Conservation (phyloP, 352 stramenopile species). For the Pythium sukuiense region DNA sequence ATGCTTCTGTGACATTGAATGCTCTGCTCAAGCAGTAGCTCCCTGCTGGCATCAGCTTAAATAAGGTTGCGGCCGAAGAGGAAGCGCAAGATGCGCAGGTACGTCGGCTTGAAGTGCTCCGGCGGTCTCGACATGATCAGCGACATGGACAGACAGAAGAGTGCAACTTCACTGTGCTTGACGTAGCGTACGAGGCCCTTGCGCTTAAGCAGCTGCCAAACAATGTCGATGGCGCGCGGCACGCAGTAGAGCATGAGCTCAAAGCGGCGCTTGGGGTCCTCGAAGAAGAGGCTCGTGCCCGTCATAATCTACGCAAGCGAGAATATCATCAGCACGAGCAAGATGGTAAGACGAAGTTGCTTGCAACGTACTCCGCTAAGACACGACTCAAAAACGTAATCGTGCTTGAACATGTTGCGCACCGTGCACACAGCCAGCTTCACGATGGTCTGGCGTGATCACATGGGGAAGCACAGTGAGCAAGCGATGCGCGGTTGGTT, state of each 20-base stretch:
- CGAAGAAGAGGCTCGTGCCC: slow-evolving; percentile 66
- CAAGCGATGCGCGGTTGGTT: not conserved
- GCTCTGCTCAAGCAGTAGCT: not conserved
- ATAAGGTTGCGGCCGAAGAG: slow-evolving; percentile 80
- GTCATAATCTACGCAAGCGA: slow-evolving; percentile 45
- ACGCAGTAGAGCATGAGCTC: slow-evolving; percentile 88
- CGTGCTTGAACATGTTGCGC: slow-evolving; percentile 71
- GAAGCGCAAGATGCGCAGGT: slow-evolving; percentile 78
- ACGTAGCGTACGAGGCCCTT: slow-evolving; percentile 70
- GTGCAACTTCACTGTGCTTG: slow-evolving; percentile 68
- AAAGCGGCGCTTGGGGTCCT: slow-evolving; percentile 79
- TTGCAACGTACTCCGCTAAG: slow-evolving; percentile 50
- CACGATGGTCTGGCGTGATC: slow-evolving; percentile 45
- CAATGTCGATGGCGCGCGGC: slow-evolving; percentile 70
- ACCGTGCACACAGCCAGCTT: slow-evolving; percentile 74
- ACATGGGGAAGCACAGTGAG: not conserved
- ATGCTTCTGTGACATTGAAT: not conserved
- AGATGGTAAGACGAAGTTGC: not conserved
- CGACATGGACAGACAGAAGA: slow-evolving; percentile 86
- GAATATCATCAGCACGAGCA: not conserved
- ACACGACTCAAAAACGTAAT: slow-evolving; percentile 47
- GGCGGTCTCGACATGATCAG: slow-evolving; percentile 82
- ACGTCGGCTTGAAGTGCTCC: slow-evolving; percentile 84
- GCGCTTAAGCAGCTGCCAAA: slow-evolving; percentile 78
- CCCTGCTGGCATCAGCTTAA: slow-evolving; percentile 27